Evolutionary conservation across 164 flowering plant species (phyloP), one percentile per base, ranked within the genome.

Genomic region (Stephania japonica): DNA sequence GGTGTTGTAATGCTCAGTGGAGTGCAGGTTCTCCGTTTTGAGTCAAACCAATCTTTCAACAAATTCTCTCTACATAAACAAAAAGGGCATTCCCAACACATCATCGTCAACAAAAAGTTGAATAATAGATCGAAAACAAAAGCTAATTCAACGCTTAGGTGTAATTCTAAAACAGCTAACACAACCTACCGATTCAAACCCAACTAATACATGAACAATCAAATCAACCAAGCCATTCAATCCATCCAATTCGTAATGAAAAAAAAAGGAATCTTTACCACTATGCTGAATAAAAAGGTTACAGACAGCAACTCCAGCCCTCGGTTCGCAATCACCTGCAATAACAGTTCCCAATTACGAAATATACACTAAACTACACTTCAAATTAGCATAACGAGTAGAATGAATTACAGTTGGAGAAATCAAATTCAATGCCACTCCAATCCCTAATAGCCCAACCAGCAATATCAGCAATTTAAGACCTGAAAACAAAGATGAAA

Each of bases 271-370:
- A 85, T 94, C 4, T 32, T 82, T 81, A 92, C 98, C 77, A 92
- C 42, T 73, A 85, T 18, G 78, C 98, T 86, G 83, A 92, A 89
- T 67, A 81, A 66, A 66, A 86, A 81, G 38, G 97, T 89, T 50
- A 94, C 73, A 23, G 91, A 89, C 12, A 94, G 85, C 77, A 94
- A 87, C 86, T 91, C 90, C 68, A 89, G 84, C 75, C 97, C 97
- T 79, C 85, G 86, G 47, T 88, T 94, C 56, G 92, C 81, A 59
- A 92, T 84, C 42, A 82, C 89, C 96, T 90, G 87, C 81, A 88
- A 72, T 68, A 67, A 62, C 32, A 32, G 38, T 32, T 47, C 53
- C 14, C 13, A 47, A 47, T 7, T 12, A 47, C 16, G 53, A 11
- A 47, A 42, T 23, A 26, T 25, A 12, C 44, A 21, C 61, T 21